Evolutionary conservation across 164 flowering plant genomes (phyloP), one percentile per base, ranked within the genome.

Genomic region (Paratinospora sagittata): DNA sequence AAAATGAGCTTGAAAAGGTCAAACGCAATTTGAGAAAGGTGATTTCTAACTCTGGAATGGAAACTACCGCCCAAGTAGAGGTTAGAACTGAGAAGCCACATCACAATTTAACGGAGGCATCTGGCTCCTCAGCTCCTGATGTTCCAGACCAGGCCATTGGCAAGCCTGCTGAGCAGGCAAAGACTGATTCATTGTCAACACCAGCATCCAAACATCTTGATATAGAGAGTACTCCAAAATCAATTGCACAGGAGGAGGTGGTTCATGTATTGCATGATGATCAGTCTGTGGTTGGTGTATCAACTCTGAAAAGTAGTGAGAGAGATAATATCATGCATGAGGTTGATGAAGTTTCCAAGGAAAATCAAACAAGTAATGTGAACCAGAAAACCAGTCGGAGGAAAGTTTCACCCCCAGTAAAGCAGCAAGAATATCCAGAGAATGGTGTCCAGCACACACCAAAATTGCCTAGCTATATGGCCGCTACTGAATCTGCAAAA

Each of bases 381-480:
- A 81, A 74, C 64, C 85, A 75, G 72, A 92, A 85, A 81, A 68
- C 81, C 9, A 76, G 81, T 75, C 75, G 75, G 73, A 78, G 79
- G 70, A 87, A 85, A 74, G 67, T 81, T 65, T 86, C 93, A 49
- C 70, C 74, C 26, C 78, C 87, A 21, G 79, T 81, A n/a, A 94
- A 86, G 81, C 87, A 83, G 73, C 93, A 93, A 57, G 74, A 75
- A 55, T 55, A 3, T 69, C 55, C 76, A 13, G 97, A 90, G 68
- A 91, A 85, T 76, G 92, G 85, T 19, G 58, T 81, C 43, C 88
- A 84, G 72, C 82, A 76, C 73, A 84, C 82, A 73, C 89, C 94
- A 52, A 77, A 82, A 10, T 23, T 92, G 64, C 99, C 99, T 27
- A 95, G 99, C 78, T 95, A 90, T 72, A 90, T 90, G 95, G 87